Conservation (phyloP, 495 filamentous ascomycete species). For the Aspergillus biplanus region DNA sequence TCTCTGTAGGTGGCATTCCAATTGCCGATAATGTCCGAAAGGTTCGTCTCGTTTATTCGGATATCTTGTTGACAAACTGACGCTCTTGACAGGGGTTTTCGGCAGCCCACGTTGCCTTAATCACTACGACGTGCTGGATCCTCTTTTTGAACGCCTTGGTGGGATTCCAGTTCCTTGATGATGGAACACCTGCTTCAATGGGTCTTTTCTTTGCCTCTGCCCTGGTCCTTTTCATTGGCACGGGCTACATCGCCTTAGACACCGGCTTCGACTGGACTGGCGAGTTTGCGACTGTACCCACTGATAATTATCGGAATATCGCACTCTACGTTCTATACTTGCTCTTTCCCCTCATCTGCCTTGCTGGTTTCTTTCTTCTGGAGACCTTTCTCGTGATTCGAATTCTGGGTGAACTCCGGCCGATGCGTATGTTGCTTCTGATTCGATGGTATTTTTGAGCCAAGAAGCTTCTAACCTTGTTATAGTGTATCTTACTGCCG, state of each 20-base stretch:
- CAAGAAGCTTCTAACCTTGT: conserved; percentile 25
- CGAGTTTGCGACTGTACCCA: conserved; percentile 65
- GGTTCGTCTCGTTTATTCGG: conserved; percentile 25
- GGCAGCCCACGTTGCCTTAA: conserved; percentile 89
- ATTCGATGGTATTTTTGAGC: background rate
- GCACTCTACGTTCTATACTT: conserved; percentile 94
- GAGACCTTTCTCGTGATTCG: conserved; percentile 81
- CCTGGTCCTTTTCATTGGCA: conserved; percentile 77
- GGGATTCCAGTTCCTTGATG: conserved; percentile 91
- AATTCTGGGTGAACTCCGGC: conserved; percentile 81
- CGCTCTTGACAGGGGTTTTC: conserved; percentile 72
- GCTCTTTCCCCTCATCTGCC: conserved; percentile 84
- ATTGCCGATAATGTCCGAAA: conserved; percentile 65
- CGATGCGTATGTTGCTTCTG: conserved; percentile 67
- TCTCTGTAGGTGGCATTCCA: conserved; percentile 89
- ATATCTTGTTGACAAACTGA: conserved; percentile 1
- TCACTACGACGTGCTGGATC: conserved; percentile 87
- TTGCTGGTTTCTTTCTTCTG: conserved; percentile 80
- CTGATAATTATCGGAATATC: conserved; percentile 68
- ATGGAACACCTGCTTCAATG: conserved; percentile 84
- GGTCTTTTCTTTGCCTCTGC: conserved; percentile 74
- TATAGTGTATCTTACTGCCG: conserved; percentile 72
- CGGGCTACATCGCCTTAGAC: conserved; percentile 94
- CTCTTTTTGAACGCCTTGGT: conserved; percentile 90
- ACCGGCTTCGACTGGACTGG: conserved; percentile 86